Evolutionary conservation across 345 rosid genomes (phyloP).

Genomic region (Lepidium africanum): DNA sequence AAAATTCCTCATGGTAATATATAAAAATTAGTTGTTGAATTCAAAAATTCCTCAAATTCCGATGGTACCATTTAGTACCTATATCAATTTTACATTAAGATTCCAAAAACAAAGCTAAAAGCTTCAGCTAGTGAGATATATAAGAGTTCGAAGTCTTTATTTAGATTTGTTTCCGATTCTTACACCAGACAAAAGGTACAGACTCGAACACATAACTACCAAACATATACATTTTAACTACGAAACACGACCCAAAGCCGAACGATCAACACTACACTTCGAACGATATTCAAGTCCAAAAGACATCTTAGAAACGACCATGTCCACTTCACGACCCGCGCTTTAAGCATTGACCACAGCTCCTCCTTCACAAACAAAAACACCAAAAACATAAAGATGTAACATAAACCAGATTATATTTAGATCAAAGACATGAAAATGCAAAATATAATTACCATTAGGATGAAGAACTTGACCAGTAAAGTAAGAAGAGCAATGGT

Average conservation of each 20-base stretch:
- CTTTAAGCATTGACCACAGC: constrained; percentile 19
- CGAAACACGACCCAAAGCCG: not conserved
- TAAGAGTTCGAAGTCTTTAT: too few relatives aligned
- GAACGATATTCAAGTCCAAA: not conserved
- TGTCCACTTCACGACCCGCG: not conserved
- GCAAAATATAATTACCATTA: constrained; percentile 31
- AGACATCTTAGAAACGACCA: not conserved
- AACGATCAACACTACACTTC: not conserved
- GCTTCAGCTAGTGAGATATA: too few relatives aligned
- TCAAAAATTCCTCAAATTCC: too few relatives aligned
- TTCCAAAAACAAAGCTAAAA: too few relatives aligned
- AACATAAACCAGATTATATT: too few relatives aligned
- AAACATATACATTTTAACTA: not conserved
- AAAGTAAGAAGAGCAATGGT: constrained; percentile 76
- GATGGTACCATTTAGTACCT: too few relatives aligned
- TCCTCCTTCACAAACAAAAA: constrained; percentile 12
- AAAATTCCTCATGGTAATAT: too few relatives aligned
- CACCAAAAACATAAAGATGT: not conserved
- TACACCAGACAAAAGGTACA: not conserved
- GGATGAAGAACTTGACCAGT: constrained; percentile 84
- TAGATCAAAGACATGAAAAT: too few relatives aligned
- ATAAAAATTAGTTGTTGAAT: too few relatives aligned
- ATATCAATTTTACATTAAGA: too few relatives aligned
- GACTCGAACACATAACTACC: not conserved
- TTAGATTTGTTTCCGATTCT: too few relatives aligned